Evolutionary conservation across 2,329 filamentous ascomycete genomes (phyloP), one percentile per base, ranked within the genome.

Genomic region (Calonectria pseudoturangicola): DNA sequence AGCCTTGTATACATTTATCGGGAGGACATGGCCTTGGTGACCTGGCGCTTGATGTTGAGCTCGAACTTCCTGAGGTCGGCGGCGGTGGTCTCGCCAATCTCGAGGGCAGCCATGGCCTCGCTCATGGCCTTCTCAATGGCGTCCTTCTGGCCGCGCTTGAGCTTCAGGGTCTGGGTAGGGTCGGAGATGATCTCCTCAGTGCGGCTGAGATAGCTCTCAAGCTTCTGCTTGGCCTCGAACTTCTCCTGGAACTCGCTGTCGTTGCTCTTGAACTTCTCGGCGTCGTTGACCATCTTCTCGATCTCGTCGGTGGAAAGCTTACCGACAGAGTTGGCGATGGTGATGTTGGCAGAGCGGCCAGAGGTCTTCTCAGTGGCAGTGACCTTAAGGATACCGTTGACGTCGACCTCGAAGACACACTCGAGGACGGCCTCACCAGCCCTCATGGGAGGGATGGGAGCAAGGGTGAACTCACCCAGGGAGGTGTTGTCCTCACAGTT

Each of bases 11-110:
- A 66, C 75, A 80, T 84, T 92, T 96, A 98, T 87, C 95, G 93
- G 84, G 95, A 96, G 78, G 95, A 93, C 95, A 98, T 98, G 82
- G 94, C 96, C 94, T 98, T 99, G 88, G 97, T 99, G 82, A 99
- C 96, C 81, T 98, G 92, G 84, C 97, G 92, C 95, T 98, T 99
- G 78, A 99, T 92, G 74, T 95, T 95, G 79, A 99, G 90, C 91
- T 99, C 97, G 93, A 98, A 98, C 95, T 98, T 98, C 95, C 98
- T 98, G 81, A 99, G 90, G 85, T 99, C 97, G 81, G 99, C 97
- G 74, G 95, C 94, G 75, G 89, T 88, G 71, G 95, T 94, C 81
- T 99, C 97, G 87, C 96, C 94, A 83, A 99, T 89, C 92, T 99
- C 97, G 77, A 99, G 94, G 88, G 97, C 94, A 77, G 92, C 94